Evolutionary conservation across 208 protist genomes (phyloP).

Genomic region (Herpetomonas muscarum): DNA sequence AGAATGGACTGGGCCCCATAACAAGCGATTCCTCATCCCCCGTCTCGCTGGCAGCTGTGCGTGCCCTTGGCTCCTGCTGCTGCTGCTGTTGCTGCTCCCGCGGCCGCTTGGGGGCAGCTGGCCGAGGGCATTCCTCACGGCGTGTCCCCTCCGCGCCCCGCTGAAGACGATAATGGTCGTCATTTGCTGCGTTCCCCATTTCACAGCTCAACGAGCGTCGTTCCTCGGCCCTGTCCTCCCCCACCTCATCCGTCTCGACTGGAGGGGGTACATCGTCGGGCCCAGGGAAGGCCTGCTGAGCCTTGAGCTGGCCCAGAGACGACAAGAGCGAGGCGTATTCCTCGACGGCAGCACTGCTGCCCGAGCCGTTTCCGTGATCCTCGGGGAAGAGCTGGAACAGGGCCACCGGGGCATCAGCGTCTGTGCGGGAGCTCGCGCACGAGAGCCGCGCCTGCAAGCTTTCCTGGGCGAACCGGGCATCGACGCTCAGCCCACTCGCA

Average conservation of each 20-base stretch:
- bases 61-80: too few species aligned
- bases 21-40: too few species aligned
- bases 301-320: constrained; percentile 1
- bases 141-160: too few species aligned
- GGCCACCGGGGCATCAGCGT: neutral
- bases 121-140: too few species aligned
- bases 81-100: too few species aligned
- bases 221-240: too few species aligned
- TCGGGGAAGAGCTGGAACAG: constrained; percentile 4
- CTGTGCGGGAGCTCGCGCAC: neutral
- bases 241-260: neutral
- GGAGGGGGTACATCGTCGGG: neutral
- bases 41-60: too few species aligned
- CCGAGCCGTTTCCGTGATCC: neutral
- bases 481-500: neutral
- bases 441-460: neutral
- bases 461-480: neutral
- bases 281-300: neutral
- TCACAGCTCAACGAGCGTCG: too few species aligned
- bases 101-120: too few species aligned
- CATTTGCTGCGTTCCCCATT: too few species aligned
- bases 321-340: constrained; percentile 9
- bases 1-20: too few species aligned
- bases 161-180: too few species aligned
- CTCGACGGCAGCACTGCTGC: neutral